Evolutionary conservation across 2,329 filamentous ascomycete genomes (phyloP), one percentile per base, ranked within the genome.

Genomic region (Tolypocladium sp.): DNA sequence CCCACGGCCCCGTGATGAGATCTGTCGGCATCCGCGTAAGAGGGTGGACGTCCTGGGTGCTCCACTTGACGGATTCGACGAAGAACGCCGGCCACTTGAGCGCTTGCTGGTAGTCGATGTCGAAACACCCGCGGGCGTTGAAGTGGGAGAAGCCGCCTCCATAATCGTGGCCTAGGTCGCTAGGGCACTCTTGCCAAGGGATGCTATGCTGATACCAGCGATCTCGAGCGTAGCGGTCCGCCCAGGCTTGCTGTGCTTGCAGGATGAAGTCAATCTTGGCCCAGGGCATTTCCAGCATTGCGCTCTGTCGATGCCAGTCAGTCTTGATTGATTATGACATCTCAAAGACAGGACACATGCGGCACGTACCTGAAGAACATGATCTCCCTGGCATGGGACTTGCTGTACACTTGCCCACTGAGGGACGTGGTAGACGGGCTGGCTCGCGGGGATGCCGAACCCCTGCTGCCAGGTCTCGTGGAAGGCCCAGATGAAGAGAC

Each of bases 221-320:
- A 42, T 66, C 64, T 6, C 65, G 69, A 9, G 72, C 74, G 58
- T 76, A 68, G 52, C 66, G 72, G 30, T 75, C 72, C 52, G 74
- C 73, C 77, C 79, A 83, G 3, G 71, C 68, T 56, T 81, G 74
- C 65, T 79, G 76, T 13, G 79, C 79, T 52, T 77, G 71, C 3
- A 81, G 71, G 12, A 83, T 73, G 35, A 80, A 67, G 40, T 75
- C 66, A n/a, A 78, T 68, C n/a, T 69, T 72, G 7, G 73, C 68
- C 79, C 79, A 82, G 0, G 73, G 72, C 40, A 74, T 73, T 25
- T 69, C 69, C 35, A 83, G 67, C 17, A 83, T 62, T 4, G 69
- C 71, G 27, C 75, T 75, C 79, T 82, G 37, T 22, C 10, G 10
- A 13, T 12, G 20, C 6, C 30, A 10, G 42, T 65, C 57, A 66